A percentile compares a stretch with the other conserved stretches of the same genome.
Evolutionary conservation across 805 yeast species (phyloP).

Genomic region (Peterozyma toletana): DNA sequence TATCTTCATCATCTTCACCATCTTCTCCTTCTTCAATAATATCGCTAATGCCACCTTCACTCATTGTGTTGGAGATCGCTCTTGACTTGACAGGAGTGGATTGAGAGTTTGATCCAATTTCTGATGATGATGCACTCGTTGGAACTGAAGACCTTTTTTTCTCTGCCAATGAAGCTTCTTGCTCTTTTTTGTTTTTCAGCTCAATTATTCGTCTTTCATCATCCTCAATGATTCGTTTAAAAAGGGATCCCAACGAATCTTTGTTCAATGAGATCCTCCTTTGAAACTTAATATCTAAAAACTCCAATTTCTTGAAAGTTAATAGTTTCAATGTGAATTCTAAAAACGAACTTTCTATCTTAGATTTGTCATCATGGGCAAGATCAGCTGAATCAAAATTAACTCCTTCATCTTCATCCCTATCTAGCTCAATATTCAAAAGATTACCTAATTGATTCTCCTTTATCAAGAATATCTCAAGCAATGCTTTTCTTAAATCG

Average conservation of each 20-base stretch:
- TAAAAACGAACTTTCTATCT: conserved; percentile 12
- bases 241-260: conserved; percentile 15
- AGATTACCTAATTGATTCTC: conserved; percentile 38
- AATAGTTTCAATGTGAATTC: conserved; percentile 16
- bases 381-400: conserved; percentile 9
- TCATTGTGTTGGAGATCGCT: too few relatives aligned
- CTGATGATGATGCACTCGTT: not conserved
- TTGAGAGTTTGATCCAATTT: not conserved
- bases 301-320: conserved; percentile 11
- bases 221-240: conserved; percentile 2
- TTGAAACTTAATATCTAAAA: conserved; percentile 9
- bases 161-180: too few relatives aligned
- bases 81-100: not conserved
- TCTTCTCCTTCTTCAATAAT: not conserved
- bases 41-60: not conserved
- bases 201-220: not conserved
- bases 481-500: conserved; percentile 23
- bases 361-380: conserved; percentile 8
- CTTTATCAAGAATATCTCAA: conserved; percentile 37
- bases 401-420: conserved; percentile 43
- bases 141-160: not conserved
- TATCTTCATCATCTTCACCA: not conserved
- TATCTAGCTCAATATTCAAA: conserved; percentile 33
- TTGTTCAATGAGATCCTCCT: conserved; percentile 18
- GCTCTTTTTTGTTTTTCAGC: too few relatives aligned